Conservation (phyloP, 192 early-diverging fungal genomes). For the Backusella westeae region DNA sequence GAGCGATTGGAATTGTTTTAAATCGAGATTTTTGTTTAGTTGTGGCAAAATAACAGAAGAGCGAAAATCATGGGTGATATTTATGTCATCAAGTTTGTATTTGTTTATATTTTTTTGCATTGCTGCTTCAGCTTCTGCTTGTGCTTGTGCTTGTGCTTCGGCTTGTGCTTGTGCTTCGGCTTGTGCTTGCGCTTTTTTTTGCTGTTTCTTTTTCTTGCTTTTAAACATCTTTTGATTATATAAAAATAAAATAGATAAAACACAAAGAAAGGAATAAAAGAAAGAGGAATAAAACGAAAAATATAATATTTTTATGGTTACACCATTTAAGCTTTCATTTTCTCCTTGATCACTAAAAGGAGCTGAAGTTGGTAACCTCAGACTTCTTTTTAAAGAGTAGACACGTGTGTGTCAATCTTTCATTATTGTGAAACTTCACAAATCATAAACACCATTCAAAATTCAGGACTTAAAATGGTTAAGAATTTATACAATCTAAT, state of each 20-base stretch:
- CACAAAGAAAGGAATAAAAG: background rate
- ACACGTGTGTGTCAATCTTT: background rate
- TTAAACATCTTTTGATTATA: conserved; percentile 7
- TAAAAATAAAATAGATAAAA: background rate
- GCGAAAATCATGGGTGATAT: conserved; percentile 14
- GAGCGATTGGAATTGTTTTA: background rate
- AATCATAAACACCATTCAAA: background rate
- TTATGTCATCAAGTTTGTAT: conserved; percentile 15
- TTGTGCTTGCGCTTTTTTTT: conserved; percentile 8
- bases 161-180: background rate
- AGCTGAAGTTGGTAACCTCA: background rate
- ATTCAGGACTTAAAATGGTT: background rate
- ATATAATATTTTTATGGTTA: background rate
- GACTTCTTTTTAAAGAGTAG: background rate
- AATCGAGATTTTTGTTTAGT: conserved; percentile 2
- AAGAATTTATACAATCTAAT: background rate
- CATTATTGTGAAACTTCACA: background rate
- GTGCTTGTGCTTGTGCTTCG: background rate
- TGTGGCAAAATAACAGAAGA: conserved; percentile 19
- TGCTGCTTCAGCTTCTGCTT: background rate
- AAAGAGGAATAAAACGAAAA: background rate
- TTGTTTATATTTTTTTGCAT: background rate
- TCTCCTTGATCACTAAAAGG: background rate
- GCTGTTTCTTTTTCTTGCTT: conserved; percentile 14
- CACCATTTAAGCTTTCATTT: conserved; percentile 3